Conservation (phyloP, 306 rosid species). For the Prunus armeniaca region DNA sequence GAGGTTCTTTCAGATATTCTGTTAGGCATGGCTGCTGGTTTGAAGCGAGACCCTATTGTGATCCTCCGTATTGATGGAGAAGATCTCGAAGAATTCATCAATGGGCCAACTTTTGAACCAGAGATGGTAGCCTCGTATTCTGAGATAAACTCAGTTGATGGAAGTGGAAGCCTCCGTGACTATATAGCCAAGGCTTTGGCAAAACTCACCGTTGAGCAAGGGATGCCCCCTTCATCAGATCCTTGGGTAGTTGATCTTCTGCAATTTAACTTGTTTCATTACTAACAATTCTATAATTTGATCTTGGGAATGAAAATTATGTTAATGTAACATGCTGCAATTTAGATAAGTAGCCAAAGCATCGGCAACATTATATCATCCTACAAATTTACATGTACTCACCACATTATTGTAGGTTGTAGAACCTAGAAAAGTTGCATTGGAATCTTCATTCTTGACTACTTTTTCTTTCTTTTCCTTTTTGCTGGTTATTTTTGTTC, state of each 20-base stretch:
- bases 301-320: neutral
- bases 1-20: constrained; percentile 87
- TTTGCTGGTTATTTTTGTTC: constrained; percentile 1
- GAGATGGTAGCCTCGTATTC: constrained; percentile 61
- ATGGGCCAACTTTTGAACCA: constrained; percentile 56
- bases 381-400: neutral
- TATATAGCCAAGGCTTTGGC: constrained; percentile 61
- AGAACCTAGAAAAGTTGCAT: neutral
- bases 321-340: neutral
- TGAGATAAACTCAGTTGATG: constrained; percentile 39
- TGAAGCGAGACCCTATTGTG: constrained; percentile 86
- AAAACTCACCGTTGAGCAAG: constrained; percentile 82
- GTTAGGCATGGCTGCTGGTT: constrained; percentile 96
- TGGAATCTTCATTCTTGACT: neutral
- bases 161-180: constrained; percentile 43
- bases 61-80: constrained; percentile 95
- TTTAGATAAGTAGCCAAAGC: neutral
- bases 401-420: neutral
- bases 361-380: neutral
- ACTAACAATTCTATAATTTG: neutral
- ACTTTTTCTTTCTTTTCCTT: neutral
- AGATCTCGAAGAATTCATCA: constrained; percentile 81
- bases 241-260: constrained; percentile 63
- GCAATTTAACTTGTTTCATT: neutral
- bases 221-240: constrained; percentile 90